These are phyloP conservation scores for Microcera coccophila DNA, from an alignment of 2,329 filamentous ascomycete species.

Conservation along the genomic window DNA sequence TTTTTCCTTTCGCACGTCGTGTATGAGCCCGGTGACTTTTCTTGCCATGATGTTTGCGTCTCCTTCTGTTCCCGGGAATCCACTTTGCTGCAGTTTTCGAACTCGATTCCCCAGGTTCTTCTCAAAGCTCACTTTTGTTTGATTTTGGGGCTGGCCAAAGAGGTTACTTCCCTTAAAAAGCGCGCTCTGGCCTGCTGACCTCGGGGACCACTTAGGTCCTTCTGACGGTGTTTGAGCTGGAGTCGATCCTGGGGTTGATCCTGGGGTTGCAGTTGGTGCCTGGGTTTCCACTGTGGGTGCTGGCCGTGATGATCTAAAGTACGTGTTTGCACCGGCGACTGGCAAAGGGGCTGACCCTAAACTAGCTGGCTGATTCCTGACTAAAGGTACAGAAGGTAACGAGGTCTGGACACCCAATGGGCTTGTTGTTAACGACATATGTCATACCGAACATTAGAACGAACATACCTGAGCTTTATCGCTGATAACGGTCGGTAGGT, in stretches of 20 bases:
- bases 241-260: no score
- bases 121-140: slow-evolving; percentile 26
- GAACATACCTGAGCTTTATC: no score
- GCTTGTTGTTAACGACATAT: no score
- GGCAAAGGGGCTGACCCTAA: slow-evolving; percentile 28
- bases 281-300: no score
- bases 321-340: slow-evolving; percentile 36
- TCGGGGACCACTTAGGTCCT: neutral
- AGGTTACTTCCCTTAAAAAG: slow-evolving; percentile 15
- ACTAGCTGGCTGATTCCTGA: no score
- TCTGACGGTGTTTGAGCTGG: neutral
- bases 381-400: no score
- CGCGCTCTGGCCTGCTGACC: neutral
- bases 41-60: slow-evolving; percentile 9
- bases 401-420: no score
- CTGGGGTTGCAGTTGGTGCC: no score
- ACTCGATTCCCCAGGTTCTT: slow-evolving; percentile 11
- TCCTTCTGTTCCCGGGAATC: slow-evolving; percentile 3
- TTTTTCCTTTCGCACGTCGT: slow-evolving; percentile 22
- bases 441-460: no score
- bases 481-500: no score
- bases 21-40: slow-evolving; percentile 24
- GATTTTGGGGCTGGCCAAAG: slow-evolving; percentile 23
- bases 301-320: slow-evolving; percentile 26
- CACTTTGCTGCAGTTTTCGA: slow-evolving; percentile 9